Conservation (phyloP, 495 filamentous ascomycete genomes). For the Echria macrotheca region DNA sequence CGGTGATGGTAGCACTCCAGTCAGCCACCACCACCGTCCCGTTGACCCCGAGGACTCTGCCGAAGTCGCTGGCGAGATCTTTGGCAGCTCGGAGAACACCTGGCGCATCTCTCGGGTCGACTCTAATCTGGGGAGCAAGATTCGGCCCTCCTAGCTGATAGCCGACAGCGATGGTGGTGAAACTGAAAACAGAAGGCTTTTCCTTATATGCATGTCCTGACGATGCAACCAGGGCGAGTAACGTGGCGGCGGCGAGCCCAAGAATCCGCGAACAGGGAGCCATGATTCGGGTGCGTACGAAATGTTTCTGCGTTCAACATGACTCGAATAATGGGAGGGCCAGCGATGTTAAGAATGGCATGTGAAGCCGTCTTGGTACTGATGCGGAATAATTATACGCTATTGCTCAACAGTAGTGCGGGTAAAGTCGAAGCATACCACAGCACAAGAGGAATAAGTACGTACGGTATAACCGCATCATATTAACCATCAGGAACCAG, state of each 20-base stretch:
- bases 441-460: conserved; percentile 5
- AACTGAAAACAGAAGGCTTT: conserved; percentile 21
- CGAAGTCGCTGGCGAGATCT: conserved; percentile 48
- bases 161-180: conserved; percentile 12
- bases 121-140: conserved; percentile 24
- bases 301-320: not conserved
- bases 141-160: conserved; percentile 21
- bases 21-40: conserved; percentile 24
- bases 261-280: conserved; percentile 10
- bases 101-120: conserved; percentile 35
- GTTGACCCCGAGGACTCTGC: conserved; percentile 44
- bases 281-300: not conserved
- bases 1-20: conserved; percentile 23
- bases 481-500: not conserved
- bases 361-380: not conserved
- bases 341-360: not conserved
- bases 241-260: conserved; percentile 3
- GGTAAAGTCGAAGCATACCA: not conserved
- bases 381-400: not conserved
- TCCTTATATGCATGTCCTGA: conserved; percentile 10
- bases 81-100: conserved; percentile 45
- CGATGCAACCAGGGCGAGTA: not conserved
- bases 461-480: conserved; percentile 3
- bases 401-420: not conserved
- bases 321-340: not conserved